Base-by-base conservation (phyloP, 2,329 filamentous ascomycete genomes). In the Colletotrichum trifolii region DNA sequence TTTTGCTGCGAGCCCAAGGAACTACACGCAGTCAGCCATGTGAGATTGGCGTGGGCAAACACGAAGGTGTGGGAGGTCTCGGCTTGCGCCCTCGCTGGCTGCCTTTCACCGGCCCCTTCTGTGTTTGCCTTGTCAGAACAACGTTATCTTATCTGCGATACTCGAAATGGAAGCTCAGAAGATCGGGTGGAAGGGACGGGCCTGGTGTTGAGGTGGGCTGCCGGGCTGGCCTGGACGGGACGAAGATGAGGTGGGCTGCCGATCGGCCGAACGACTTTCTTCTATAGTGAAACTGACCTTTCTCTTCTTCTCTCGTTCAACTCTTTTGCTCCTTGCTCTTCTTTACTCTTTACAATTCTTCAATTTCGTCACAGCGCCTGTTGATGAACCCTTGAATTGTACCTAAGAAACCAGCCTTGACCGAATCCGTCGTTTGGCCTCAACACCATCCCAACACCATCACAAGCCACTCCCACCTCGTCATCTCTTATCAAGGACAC, bases 81-180 rank as follows among this genome's bases (percentile, higher is more conserved):
- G 17, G 43, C 40, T n/a, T 25, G 42, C 39, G 57, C 42, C 45
- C 11, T 50, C 43, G 39, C 46, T 54, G 55, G 60, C 42, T 34
- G 36, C 17, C n/a, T 33, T 36, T 25, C n/a, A 15, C 17, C 25
- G 6, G 35, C 33, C n/a, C 49, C 56, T 48, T 54, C 49, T 34
- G 55, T 47, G n/a, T 52, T 34, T 35, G 60, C 45, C 46, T 39
- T 42, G 50, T 62, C 46, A 57, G 42, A 63, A 25, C 35, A 42
- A 49, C 17, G 49, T 54, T 63, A 57, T 63, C 63, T 66, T 66
- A 66, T 66, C 63, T 13, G 43, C 11, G n/a, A n/a, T 12, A 54
- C 52, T 57, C 36, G 11, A 36, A 57, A 45, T 53, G 52, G 46
- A 57, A 53, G 47, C 53, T 13, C 38, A 50, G 59, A 42, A 55